These are phyloP conservation scores for Exserohilum turcica DNA, from an alignment of 2,329 filamentous ascomycete genomes.

Conservation along the genomic window DNA sequence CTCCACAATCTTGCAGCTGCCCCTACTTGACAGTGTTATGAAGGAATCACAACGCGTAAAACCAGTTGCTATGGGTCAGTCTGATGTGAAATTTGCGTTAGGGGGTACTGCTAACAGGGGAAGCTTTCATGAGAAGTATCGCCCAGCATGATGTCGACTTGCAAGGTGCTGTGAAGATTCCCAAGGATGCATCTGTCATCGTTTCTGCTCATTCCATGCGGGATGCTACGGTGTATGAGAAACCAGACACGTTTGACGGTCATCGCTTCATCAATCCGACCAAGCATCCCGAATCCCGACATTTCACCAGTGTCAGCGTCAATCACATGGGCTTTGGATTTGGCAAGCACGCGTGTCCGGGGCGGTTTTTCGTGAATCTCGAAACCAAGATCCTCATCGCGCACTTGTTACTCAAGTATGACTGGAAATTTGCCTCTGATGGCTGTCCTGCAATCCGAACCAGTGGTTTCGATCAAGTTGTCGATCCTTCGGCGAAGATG, in stretches of 20 bases:
- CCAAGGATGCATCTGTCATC: slow-evolving; percentile 5
- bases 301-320: slow-evolving; percentile 3
- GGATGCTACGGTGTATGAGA: slow-evolving; percentile 2
- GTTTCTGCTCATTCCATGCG: slow-evolving; percentile 5
- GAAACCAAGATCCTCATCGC: slow-evolving; percentile 4
- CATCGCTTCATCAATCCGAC: slow-evolving; percentile 4
- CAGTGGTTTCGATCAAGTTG: slow-evolving; percentile 3
- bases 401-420: slow-evolving; percentile 8
- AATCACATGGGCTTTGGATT: slow-evolving; percentile 2
- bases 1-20: slow-evolving; percentile 1
- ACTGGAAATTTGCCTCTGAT: background rate
- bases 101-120: background rate
- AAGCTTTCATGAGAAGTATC: slow-evolving; percentile 2
- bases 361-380: slow-evolving; percentile 3
- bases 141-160: slow-evolving; percentile 4
- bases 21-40: slow-evolving; percentile 1
- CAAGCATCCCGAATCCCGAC: slow-evolving; percentile 2
- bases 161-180: slow-evolving; percentile 4
- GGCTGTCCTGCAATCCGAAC: slow-evolving; percentile 3
- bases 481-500: slow-evolving; percentile 4
- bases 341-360: slow-evolving; percentile 2
- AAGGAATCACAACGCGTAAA: slow-evolving; percentile 1
- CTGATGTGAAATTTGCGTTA: background rate
- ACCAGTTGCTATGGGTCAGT: background rate
- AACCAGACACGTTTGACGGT: slow-evolving; percentile 3